These are phyloP conservation scores for Paramyrothecium roridum DNA, from an alignment of 2,329 filamentous ascomycete species.

Conservation along the genomic window DNA sequence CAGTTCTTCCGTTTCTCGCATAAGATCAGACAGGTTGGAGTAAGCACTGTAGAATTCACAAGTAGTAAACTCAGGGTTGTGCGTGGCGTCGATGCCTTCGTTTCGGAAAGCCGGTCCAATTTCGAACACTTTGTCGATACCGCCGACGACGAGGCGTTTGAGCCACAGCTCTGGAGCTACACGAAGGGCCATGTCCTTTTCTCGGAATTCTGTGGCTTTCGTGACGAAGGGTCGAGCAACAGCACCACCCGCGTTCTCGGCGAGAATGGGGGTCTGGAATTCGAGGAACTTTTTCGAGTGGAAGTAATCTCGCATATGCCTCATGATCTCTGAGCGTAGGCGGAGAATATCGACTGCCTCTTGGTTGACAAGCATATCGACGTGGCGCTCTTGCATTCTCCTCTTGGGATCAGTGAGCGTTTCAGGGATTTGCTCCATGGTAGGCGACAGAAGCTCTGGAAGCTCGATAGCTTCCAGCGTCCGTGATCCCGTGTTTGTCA, in stretches of 20 bases:
- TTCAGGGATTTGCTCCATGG: slow-evolving; percentile 74
- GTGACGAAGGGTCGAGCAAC: slow-evolving; percentile 85
- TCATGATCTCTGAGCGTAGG: slow-evolving; percentile 71
- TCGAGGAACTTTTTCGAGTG: slow-evolving; percentile 72
- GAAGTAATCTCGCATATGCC: slow-evolving; percentile 71
- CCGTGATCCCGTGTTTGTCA: slow-evolving; percentile 70
- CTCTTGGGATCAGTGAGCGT: slow-evolving; percentile 68
- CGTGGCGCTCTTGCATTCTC: slow-evolving; percentile 73
- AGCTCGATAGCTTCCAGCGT: slow-evolving; percentile 67
- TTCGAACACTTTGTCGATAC: slow-evolving; percentile 86
- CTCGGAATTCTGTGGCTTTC: slow-evolving; percentile 69
- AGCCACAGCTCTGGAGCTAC: slow-evolving; percentile 95
- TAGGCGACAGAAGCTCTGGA: slow-evolving; percentile 72
- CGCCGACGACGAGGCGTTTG: slow-evolving; percentile 86
- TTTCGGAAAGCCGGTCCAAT: slow-evolving; percentile 92
- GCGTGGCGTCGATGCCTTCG: slow-evolving; percentile 84
- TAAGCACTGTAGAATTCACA: slow-evolving; percentile 96
- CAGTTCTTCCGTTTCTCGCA: slow-evolving; percentile 71
- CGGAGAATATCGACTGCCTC: slow-evolving; percentile 66
- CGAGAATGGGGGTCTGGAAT: slow-evolving; percentile 87
- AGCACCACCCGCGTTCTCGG: slow-evolving; percentile 80
- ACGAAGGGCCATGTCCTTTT: slow-evolving; percentile 70
- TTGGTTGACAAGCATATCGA: slow-evolving; percentile 79
- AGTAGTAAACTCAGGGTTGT: slow-evolving; percentile 96
- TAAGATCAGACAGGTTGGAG: slow-evolving; percentile 71